phyloP scores from a whole-genome alignment of 148 eudicot species.

The Euryodendron excelsum region DNA sequence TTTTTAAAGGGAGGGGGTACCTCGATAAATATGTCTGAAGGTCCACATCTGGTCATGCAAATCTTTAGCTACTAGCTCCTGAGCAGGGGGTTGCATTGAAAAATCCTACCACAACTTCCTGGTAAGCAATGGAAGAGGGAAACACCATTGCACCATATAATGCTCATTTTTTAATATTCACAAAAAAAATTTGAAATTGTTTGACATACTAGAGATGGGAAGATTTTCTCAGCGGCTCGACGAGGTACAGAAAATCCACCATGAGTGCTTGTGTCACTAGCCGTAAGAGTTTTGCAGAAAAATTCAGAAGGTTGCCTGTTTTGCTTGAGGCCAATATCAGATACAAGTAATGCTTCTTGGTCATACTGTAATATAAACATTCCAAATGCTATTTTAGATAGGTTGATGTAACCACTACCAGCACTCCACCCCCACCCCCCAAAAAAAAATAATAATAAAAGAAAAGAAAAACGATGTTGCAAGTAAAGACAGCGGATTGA shows the following conservation, averaged over 20 bases:
- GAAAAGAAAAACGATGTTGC: background rate
- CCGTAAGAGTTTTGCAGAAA: slow-evolving; percentile 98
- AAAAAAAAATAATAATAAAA: background rate
- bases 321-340: slow-evolving; percentile 94
- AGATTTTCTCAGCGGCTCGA: slow-evolving; percentile 96
- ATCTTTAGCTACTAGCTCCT: slow-evolving; percentile 91
- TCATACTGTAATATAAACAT: slow-evolving; percentile 59
- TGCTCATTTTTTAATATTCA: background rate
- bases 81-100: slow-evolving; percentile 97
- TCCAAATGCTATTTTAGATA: slow-evolving; percentile 4
- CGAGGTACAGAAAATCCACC: slow-evolving; percentile 99
- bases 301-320: slow-evolving; percentile 88
- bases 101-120: slow-evolving; percentile 60
- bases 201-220: slow-evolving; percentile 80
- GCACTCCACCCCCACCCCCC: no score
- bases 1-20: slow-evolving; percentile 29
- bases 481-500: background rate
- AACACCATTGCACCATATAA: background rate
- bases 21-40: slow-evolving; percentile 91
- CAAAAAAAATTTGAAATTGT: background rate
- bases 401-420: background rate
- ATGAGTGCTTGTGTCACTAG: slow-evolving; percentile 99
- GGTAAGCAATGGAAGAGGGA: slow-evolving; percentile 32
- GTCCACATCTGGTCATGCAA: slow-evolving; percentile 95
- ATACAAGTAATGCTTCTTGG: slow-evolving; percentile 84